Percentiles rank a stretch among this genome's conserved stretches.
phyloP scores from a whole-genome alignment of 2,329 filamentous ascomycete genomes.

The Cadophora sp. region DNA sequence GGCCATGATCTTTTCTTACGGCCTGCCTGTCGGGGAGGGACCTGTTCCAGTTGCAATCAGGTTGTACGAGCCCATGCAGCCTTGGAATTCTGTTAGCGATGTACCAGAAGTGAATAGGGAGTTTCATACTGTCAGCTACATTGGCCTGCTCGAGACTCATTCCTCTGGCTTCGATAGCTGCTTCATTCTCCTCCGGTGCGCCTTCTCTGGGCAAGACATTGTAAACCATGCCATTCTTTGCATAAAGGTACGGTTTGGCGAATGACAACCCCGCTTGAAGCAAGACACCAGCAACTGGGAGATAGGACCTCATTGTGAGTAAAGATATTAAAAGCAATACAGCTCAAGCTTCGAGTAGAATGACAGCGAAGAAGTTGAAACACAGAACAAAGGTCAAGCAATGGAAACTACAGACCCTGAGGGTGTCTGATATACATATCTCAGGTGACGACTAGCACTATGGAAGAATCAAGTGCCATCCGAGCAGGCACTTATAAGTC shows the following conservation, averaged over 20 bases:
- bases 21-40: slow-evolving; percentile 13
- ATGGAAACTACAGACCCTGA: background rate
- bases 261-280: slow-evolving; percentile 15
- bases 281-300: background rate
- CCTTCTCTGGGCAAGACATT: background rate
- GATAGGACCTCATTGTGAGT: slow-evolving; percentile 4
- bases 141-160: background rate
- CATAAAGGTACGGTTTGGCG: slow-evolving; percentile 16
- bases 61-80: slow-evolving; percentile 17
- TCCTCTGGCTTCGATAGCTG: slow-evolving; percentile 3
- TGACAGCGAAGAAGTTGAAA: background rate
- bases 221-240: slow-evolving; percentile 23
- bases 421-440: slow-evolving; percentile 6
- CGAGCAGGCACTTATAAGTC: background rate
- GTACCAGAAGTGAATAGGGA: background rate
- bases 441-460: slow-evolving; percentile 10
- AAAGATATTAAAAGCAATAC: background rate
- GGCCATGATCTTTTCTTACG: slow-evolving; percentile 10
- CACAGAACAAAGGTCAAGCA: background rate
- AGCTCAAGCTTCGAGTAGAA: slow-evolving; percentile 9
- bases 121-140: slow-evolving; percentile 1
- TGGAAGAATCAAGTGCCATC: background rate
- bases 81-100: background rate
- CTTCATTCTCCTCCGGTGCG: background rate
- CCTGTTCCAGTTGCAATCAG: slow-evolving; percentile 13